Base-by-base conservation (phyloP, 177 flowering plant genomes). In the Vitis hybrid region DNA sequence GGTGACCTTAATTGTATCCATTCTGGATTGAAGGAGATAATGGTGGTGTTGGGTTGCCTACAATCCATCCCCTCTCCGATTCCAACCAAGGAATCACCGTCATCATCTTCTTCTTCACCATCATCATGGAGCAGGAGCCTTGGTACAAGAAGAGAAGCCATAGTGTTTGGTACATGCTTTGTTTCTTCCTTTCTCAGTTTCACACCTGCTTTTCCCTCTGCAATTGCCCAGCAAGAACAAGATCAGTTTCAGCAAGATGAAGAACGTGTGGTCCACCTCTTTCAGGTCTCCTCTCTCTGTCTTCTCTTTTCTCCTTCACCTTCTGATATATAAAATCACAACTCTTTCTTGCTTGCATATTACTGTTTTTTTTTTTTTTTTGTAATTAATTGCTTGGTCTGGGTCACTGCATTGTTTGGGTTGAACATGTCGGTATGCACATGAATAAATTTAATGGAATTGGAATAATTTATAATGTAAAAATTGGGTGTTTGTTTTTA, bases 211-310 rank as follows among this genome's bases (percentile, higher is more conserved):
- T 20, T 69, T 13, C 61, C 20, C 12, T 66, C 77, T n/a, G 81
- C 86, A 63, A 63, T 69, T 54, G 86, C 87, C 18, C 71, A 71
- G 62, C 77, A 53, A 9, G 66, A 65, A 56, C 63, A 73, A 4
- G 87, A 86, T 69, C 88, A 83, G 4, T 78, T 78, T 68, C 79
- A 85, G 63, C 79, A 71, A 69, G 90, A 89, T 67, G 96, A 91
- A 83, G 88, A 82, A n/a, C 83, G 84, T 6, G 64, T 73, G 14
- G 85, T 85, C 73, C 74, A 67, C 32, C 77, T 91, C 53, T 89
- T 91, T 72, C 86, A 85, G 90, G 96, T 88, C 48, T 62, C 66
- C 60, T 41, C 48, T 41, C 5, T 27, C 3, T 57, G 49, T 2
- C 3, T 18, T n/a, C 3, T 53, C 13, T 71, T 46, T 56, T 48